phyloP scores from a whole-genome alignment of 257 asterid species.

The Nicotiana undulata region DNA sequence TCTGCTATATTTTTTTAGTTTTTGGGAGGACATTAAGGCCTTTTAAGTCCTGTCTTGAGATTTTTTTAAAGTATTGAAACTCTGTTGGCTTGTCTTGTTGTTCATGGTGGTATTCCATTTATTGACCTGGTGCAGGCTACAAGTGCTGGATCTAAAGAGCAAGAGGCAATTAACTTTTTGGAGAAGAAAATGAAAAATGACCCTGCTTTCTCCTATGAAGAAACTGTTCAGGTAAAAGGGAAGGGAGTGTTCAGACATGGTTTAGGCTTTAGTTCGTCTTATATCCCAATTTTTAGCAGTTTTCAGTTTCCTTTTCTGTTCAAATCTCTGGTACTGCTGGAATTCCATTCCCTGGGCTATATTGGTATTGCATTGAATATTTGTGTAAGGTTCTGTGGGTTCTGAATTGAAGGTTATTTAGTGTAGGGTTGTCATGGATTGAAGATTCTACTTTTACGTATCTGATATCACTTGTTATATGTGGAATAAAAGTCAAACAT shows the following conservation, averaged over 20 bases:
- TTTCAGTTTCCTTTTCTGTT: too few relatives aligned
- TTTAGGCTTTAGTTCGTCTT: neutral
- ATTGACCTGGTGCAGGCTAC: conserved; percentile 58
- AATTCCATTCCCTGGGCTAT: neutral
- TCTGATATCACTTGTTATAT: neutral
- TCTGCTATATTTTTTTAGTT: neutral
- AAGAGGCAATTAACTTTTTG: conserved; percentile 86
- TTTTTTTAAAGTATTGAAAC: neutral
- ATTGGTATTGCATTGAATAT: neutral
- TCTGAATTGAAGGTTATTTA: neutral
- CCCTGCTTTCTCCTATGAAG: conserved; percentile 80
- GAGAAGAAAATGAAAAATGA: conserved; percentile 97
- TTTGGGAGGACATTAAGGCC: neutral
- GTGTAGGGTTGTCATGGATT: neutral
- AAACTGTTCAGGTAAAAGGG: conserved; percentile 81
- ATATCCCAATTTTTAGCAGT: neutral
- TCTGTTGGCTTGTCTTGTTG: neutral
- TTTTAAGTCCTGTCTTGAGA: neutral
- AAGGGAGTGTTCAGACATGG: neutral
- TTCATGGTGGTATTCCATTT: conserved; percentile 5
- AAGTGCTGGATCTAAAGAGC: conserved; percentile 95
- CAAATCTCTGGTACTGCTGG: neutral
- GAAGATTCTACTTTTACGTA: neutral
- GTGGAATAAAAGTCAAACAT: neutral
- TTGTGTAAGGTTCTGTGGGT: neutral